Evolutionary conservation across 768 basidiomycete species (phyloP).

Genomic region (Tephrocybe sp.): DNA sequence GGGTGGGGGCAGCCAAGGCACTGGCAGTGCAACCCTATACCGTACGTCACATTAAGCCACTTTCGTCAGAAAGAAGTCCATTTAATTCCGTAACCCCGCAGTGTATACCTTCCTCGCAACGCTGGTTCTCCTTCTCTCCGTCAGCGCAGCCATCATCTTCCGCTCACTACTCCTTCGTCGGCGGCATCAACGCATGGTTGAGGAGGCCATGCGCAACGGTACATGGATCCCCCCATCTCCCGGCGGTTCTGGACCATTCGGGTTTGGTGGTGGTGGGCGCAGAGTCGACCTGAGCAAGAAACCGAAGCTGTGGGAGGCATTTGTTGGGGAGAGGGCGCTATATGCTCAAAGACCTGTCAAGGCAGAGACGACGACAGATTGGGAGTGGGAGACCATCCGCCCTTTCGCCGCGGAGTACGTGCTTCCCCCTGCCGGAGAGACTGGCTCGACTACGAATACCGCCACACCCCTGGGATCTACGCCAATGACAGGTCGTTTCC

Average conservation of each 20-base stretch:
- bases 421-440: neutral
- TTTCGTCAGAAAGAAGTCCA: neutral
- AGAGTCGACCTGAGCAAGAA: conserved; percentile 44
- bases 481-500: neutral
- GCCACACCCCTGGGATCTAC: neutral
- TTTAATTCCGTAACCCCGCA: conserved; percentile 9
- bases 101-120: conserved; percentile 61
- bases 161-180: conserved; percentile 66
- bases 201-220: conserved; percentile 65
- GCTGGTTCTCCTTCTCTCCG: conserved; percentile 62
- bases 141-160: conserved; percentile 67
- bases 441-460: neutral
- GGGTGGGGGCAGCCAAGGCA: neutral
- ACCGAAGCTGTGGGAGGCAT: conserved; percentile 50
- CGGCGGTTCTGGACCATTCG: conserved; percentile 9
- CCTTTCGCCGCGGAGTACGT: conserved; percentile 33
- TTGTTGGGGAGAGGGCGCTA: conserved; percentile 25
- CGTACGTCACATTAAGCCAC: conserved; percentile 21
- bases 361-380: conserved; percentile 11
- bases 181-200: conserved; percentile 56
- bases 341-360: neutral
- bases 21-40: conserved; percentile 23
- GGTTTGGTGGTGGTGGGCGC: conserved; percentile 13
- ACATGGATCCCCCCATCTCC: conserved; percentile 52
- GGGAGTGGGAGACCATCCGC: conserved; percentile 35